These are phyloP conservation scores for Lactifluus subvellereus DNA, from an alignment of 768 basidiomycete species.

Conservation along the genomic window DNA sequence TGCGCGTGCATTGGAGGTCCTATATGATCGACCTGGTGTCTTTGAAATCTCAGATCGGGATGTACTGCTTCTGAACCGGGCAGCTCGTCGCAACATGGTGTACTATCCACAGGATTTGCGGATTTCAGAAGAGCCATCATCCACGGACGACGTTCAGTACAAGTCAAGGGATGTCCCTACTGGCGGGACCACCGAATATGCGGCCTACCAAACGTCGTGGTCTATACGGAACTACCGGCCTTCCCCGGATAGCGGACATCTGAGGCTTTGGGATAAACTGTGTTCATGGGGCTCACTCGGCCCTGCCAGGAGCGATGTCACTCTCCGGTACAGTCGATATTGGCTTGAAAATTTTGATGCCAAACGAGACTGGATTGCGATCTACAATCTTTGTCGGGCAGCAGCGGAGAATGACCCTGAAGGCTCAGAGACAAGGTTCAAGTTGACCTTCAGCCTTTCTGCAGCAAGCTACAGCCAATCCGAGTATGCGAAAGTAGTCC, in stretches of 20 bases:
- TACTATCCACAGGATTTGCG: constrained; percentile 8
- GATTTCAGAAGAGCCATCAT: background rate
- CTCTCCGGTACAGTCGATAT: constrained; percentile 4
- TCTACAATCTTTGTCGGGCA: constrained; percentile 7
- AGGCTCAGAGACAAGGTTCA: background rate
- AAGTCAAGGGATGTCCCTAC: background rate
- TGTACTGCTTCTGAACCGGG: background rate
- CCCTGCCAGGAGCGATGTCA: background rate
- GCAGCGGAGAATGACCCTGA: background rate
- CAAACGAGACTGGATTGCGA: constrained; percentile 6
- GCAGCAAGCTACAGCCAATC: constrained; percentile 3
- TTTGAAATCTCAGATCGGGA: background rate
- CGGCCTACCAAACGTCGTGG: constrained; percentile 5
- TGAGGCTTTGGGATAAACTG: background rate
- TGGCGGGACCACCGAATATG: background rate
- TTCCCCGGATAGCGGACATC: background rate
- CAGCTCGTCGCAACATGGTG: background rate
- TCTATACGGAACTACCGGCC: background rate
- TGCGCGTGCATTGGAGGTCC: too few relatives aligned
- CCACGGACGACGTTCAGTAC: background rate
- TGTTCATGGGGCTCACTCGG: background rate
- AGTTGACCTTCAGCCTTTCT: background rate
- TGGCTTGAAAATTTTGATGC: constrained; percentile 11
- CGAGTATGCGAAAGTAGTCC: background rate
- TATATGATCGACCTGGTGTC: too few relatives aligned